Evolutionary conservation across 129 eudicot genomes (phyloP), one percentile per base, ranked within the genome.

Genomic region (Arctium lappa): DNA sequence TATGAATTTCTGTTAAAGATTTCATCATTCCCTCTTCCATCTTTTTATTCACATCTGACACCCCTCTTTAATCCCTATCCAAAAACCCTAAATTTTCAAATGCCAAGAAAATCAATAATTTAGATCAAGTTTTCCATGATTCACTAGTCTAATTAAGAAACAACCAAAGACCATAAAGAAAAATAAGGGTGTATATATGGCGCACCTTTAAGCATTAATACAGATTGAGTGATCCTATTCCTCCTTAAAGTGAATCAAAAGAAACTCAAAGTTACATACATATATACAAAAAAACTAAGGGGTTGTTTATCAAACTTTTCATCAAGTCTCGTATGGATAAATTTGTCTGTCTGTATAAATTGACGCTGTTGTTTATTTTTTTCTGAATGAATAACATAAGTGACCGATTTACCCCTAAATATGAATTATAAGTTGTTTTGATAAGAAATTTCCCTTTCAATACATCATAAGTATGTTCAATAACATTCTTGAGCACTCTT

Each of bases 1-100:
- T 88, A 90, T 50, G 74, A 34, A 88, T 84, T 82, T 53, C 85
- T 56, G 82, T 82, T 6, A 86, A 81, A 38, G 82, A 85, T 77
- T 85, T 81, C 87, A 84, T 89, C 82, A 78, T 86, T 72, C 79
- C 75, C 30, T 66, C 83, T 73, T 84, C 82, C 70, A 53, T 78
- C 77, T 32, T 15, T 79, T 22, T 22, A 77, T 80, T 80, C 73
- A 65, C 79, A 86, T 84, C 75, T 18, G 66, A 62, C 10, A 56
- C 27, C 27, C 79, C 77, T 34, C 39, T 3, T 79, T 71, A 82
- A 29, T 63, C 81, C 77, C 80, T 38, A 62, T 40, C 76, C 81
- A 86, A 77, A 77, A 84, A 76, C 83, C 90, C 90, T 75, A 70
- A 38, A 16, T 22, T 22, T 68, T 48, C 53, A 66, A 66, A 77